Evolutionary conservation across 441 rosid genomes (phyloP), one percentile per base, ranked within the genome.

Genomic region (Adansonia madagascariensis): DNA sequence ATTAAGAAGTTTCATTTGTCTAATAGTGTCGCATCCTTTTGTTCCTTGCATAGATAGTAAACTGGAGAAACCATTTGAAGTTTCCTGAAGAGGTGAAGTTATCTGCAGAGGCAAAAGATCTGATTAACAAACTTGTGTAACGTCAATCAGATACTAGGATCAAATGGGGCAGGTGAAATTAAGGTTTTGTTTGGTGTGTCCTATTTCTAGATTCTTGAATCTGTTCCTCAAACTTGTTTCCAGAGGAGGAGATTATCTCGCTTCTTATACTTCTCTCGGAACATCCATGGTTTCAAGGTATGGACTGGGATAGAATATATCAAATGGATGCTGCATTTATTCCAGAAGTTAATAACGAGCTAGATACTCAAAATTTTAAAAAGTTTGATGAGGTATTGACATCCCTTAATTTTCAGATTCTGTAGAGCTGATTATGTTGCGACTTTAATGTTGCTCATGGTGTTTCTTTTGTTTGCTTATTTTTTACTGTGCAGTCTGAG

Each of bases 31-130:
- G 27, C 44, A 81, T 57, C 24, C 24, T 62, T 74, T 20, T 43
- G 20, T 56, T 41, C 49, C 41, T 79, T 69, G 71, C 66, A 76
- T 82, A 91, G 94, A 91, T 89, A 80, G 92, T 90, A 57, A 86
- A 89, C 85, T 90, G 94, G 94, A 90, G 76, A 87, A 86, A 85
- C 69, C 91, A 89, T 84, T 81, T 90, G 86, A 90, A 89, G 87
- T 89, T 90, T 84, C 92, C 92, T 24, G 92, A 89, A 84, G 94
- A 90, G 85, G 94, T 89, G 80, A 73, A 79, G 75, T 85, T 90
- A 82, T 86, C 94, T 55, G 68, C 79, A 12, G 91, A 85, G 61
- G 91, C 94, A 80, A 86, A 84, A 78, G 94, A 90, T 82, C 84
- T 90, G 41, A 86, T 89, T 35, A 83, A 85, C 83, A 89, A 83